Percentiles rank a stretch among this genome's conserved stretches.
These are phyloP conservation scores for Myriangium duriaei DNA, from an alignment of 2,329 filamentous ascomycete species.

Conservation along the genomic window DNA sequence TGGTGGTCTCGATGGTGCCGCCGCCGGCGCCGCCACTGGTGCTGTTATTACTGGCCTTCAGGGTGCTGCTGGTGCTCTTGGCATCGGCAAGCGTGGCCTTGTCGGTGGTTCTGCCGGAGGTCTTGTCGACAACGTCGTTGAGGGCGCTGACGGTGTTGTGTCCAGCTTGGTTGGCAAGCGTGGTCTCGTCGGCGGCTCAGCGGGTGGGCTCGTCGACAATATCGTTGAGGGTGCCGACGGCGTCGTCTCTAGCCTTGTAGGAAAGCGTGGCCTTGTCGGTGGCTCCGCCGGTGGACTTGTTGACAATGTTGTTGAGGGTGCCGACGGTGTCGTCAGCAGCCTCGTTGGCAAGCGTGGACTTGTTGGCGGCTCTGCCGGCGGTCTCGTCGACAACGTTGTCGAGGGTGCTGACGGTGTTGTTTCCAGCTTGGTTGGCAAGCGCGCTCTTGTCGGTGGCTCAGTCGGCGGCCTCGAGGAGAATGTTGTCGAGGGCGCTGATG, in stretches of 20 bases:
- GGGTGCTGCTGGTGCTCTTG: constrained; percentile 13
- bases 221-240: constrained; percentile 8
- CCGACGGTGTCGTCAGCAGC: constrained; percentile 14
- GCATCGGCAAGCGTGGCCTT: constrained; percentile 21
- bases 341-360: constrained; percentile 22
- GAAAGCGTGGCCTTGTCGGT: constrained; percentile 19
- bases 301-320: not conserved
- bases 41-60: not conserved
- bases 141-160: constrained; percentile 12
- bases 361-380: constrained; percentile 20
- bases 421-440: too few relatives aligned
- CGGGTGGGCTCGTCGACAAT: constrained; percentile 19
- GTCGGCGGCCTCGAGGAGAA: too few relatives aligned
- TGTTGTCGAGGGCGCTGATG: too few relatives aligned
- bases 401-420: too few relatives aligned
- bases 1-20: constrained; percentile 12
- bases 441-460: too few relatives aligned
- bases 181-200: constrained; percentile 22
- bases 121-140: not conserved
- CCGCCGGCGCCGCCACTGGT: not conserved
- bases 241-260: constrained; percentile 15
- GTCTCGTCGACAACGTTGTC: too few relatives aligned
- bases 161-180: constrained; percentile 19
- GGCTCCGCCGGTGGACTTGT: constrained; percentile 23
- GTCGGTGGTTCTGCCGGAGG: constrained; percentile 22